phyloP scores from a whole-genome alignment of 768 basidiomycete genomes.

The Chalciporus chontae region DNA sequence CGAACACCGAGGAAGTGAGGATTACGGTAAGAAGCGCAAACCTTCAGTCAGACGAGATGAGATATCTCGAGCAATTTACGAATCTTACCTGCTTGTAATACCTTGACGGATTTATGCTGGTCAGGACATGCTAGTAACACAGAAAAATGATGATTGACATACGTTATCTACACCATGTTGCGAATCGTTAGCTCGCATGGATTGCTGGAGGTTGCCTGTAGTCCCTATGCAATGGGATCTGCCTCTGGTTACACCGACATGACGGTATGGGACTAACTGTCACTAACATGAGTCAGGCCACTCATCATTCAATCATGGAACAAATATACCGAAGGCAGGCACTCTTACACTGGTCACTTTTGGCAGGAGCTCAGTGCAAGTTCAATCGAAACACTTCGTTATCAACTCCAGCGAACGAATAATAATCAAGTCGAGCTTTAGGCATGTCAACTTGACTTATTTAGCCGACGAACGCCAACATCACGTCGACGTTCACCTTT shows the following conservation, averaged over 20 bases:
- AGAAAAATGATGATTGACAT: slow-evolving; percentile 9
- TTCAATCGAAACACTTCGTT: background rate
- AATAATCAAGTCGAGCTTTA: too few relatives aligned
- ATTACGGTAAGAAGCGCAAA: slow-evolving; percentile 67
- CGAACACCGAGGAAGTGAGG: slow-evolving; percentile 69
- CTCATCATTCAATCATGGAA: too few relatives aligned
- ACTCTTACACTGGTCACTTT: too few relatives aligned
- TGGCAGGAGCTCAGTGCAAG: background rate
- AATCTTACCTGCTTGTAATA: slow-evolving; percentile 29
- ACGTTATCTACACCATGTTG: slow-evolving; percentile 60
- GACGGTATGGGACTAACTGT: background rate
- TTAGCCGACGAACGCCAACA: background rate
- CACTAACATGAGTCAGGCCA: too few relatives aligned
- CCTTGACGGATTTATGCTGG: slow-evolving; percentile 6
- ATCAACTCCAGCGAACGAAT: too few relatives aligned
- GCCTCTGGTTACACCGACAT: slow-evolving; percentile 11
- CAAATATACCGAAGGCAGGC: too few relatives aligned
- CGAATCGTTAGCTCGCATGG: slow-evolving; percentile 52
- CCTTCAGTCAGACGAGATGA: slow-evolving; percentile 26
- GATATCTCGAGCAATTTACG: background rate
- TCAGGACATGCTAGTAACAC: slow-evolving; percentile 1
- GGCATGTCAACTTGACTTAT: too few relatives aligned
- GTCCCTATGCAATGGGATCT: slow-evolving; percentile 24
- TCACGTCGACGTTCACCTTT: background rate
- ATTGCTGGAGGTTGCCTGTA: slow-evolving; percentile 29